Conservation (phyloP, 371 early-diverging fungal species). For the Circinella umbellata region DNA sequence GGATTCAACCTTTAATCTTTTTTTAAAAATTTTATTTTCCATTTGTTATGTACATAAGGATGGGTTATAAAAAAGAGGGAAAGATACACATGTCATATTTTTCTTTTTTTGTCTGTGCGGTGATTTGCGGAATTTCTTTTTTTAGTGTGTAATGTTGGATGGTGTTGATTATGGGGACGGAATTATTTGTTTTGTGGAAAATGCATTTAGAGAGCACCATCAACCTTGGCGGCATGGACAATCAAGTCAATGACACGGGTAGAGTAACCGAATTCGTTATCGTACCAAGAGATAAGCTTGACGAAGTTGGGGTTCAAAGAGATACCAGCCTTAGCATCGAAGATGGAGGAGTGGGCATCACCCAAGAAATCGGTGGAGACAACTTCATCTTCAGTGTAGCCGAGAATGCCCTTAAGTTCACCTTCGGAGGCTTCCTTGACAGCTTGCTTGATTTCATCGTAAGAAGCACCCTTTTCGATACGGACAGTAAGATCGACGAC, state of each 20-base stretch:
- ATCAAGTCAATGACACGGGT: conserved; percentile 91
- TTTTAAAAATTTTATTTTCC: background rate
- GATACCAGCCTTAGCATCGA: conserved; percentile 98
- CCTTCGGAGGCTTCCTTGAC: conserved; percentile 85
- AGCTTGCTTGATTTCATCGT: conserved; percentile 87
- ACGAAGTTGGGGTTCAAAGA: conserved; percentile 96
- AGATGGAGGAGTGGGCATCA: conserved; percentile 90
- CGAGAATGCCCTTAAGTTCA: conserved; percentile 92
- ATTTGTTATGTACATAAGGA: conserved; percentile 8
- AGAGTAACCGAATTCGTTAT: conserved; percentile 95
- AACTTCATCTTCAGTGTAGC: conserved; percentile 96
- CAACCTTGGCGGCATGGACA: conserved; percentile 73
- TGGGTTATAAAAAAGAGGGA: background rate
- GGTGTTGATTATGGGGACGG: background rate
- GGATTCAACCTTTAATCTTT: background rate
- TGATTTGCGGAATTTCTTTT: conserved; percentile 7
- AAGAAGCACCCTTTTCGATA: conserved; percentile 87
- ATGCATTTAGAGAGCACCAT: conserved; percentile 31
- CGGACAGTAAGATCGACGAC: conserved; percentile 98
- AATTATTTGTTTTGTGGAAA: too few relatives aligned
- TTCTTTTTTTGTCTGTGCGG: conserved; percentile 1
- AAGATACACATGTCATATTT: conserved; percentile 1
- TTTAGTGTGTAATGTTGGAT: background rate
- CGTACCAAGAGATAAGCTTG: conserved; percentile 98
- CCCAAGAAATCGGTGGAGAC: conserved; percentile 98